phyloP scores from a whole-genome alignment of 768 basidiomycete genomes.

The Suillus cothurnatus region DNA sequence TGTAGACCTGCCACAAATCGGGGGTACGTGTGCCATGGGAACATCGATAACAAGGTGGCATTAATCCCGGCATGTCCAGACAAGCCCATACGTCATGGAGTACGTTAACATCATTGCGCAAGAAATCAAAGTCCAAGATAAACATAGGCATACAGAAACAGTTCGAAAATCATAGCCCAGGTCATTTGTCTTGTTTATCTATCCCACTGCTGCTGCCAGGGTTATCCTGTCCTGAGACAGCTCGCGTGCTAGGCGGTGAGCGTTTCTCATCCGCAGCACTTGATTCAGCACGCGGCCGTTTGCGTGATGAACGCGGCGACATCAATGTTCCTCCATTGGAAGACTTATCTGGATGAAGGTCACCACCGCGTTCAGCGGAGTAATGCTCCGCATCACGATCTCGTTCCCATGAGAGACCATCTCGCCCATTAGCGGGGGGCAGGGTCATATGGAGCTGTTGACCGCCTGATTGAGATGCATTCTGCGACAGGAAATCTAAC shows the following conservation, averaged over 20 bases:
- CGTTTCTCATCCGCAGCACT: conserved; percentile 20
- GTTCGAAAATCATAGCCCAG: not conserved
- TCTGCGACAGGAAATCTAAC: conserved; percentile 36
- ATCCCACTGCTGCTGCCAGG: conserved; percentile 20
- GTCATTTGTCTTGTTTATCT: conserved; percentile 32
- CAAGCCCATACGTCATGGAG: conserved; percentile 8
- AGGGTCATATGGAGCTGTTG: conserved; percentile 34
- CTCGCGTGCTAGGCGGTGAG: conserved; percentile 18
- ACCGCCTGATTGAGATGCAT: conserved; percentile 23
- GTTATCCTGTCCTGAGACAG: conserved; percentile 18
- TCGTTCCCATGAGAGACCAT: conserved; percentile 33
- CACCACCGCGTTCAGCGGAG: conserved; percentile 28
- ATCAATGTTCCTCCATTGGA: conserved; percentile 20
- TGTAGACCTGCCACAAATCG: not conserved
- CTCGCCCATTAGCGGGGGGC: conserved; percentile 27
- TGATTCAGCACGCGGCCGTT: conserved; percentile 30
- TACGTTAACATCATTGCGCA: conserved; percentile 3
- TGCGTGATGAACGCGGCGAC: conserved; percentile 28
- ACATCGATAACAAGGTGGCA: not conserved
- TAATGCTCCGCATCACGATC: conserved; percentile 32
- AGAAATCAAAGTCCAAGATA: conserved; percentile 7
- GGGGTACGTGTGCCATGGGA: not conserved
- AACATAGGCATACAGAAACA: not conserved
- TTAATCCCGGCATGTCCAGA: conserved; percentile 9
- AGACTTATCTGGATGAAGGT: conserved; percentile 20